Evolutionary conservation across 192 early-diverging fungal genomes (phyloP).

Genomic region (Coemansia sp.): DNA sequence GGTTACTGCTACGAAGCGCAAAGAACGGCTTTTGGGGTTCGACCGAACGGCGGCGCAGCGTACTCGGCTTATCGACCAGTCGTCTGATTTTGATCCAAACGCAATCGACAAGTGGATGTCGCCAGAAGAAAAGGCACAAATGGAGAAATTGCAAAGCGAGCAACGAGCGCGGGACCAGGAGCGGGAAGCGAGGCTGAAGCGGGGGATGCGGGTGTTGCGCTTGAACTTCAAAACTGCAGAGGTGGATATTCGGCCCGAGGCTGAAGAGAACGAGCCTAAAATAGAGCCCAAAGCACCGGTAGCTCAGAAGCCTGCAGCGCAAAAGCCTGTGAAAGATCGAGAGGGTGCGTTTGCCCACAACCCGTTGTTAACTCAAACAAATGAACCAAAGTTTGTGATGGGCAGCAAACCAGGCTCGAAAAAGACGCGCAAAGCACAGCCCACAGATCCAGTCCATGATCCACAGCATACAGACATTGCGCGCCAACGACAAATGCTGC

Average conservation of each 20-base stretch:
- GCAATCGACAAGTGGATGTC: conserved; percentile 49
- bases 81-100: conserved; percentile 39
- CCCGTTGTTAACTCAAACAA: conserved; percentile 14
- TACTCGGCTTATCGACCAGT: conserved; percentile 51
- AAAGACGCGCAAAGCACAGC: conserved; percentile 3
- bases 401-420: background rate
- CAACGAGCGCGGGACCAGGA: conserved; percentile 13
- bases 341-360: conserved; percentile 33
- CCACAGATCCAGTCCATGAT: background rate
- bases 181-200: conserved; percentile 28
- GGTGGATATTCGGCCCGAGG: conserved; percentile 15
- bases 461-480: conserved; percentile 5
- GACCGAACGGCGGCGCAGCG: conserved; percentile 55
- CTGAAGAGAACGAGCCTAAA: background rate
- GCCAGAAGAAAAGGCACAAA: conserved; percentile 35
- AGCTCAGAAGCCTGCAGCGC: background rate
- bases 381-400: conserved; percentile 37
- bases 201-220: conserved; percentile 45
- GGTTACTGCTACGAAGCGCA: conserved; percentile 40
- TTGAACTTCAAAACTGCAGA: conserved; percentile 23
- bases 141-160: conserved; percentile 8
- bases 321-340: no score
- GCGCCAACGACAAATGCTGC: conserved; percentile 27
- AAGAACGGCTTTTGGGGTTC: conserved; percentile 49
- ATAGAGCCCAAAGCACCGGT: background rate